Conservation (phyloP, 768 basidiomycete species). For the Xerocomus potaroensis region DNA sequence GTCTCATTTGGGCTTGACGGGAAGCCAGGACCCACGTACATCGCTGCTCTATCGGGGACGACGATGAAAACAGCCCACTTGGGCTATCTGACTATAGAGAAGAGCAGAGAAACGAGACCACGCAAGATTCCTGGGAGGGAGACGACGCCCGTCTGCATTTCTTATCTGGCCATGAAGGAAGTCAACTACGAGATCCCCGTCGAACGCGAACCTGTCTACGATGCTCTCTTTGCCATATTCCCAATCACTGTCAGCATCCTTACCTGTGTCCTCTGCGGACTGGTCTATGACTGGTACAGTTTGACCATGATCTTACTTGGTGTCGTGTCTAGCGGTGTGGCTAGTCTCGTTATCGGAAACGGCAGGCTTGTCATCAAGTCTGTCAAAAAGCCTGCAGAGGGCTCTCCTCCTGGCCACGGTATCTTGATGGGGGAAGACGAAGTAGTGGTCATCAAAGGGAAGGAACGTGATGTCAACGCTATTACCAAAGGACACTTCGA, state of each 20-base stretch:
- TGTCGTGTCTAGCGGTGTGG: slow-evolving; percentile 25
- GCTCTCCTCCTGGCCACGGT: slow-evolving; percentile 27
- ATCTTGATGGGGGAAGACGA: slow-evolving; percentile 11
- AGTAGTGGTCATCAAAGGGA: background rate
- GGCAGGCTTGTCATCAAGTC: slow-evolving; percentile 20
- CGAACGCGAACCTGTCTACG: slow-evolving; percentile 2
- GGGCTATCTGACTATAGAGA: slow-evolving; percentile 19
- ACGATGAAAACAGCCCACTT: slow-evolving; percentile 20
- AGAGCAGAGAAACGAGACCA: slow-evolving; percentile 5
- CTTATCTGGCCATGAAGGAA: slow-evolving; percentile 10
- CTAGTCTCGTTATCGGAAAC: slow-evolving; percentile 24
- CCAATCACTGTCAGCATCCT: slow-evolving; percentile 21
- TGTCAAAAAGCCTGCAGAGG: slow-evolving; percentile 11
- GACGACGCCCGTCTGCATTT: slow-evolving; percentile 16
- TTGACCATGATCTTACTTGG: slow-evolving; percentile 31
- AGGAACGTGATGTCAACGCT: background rate
- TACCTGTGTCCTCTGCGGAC: slow-evolving; percentile 19
- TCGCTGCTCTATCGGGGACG: slow-evolving; percentile 25
- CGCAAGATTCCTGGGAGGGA: slow-evolving; percentile 20
- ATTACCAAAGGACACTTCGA: background rate
- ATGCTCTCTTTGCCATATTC: slow-evolving; percentile 13
- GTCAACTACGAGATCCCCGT: slow-evolving; percentile 3
- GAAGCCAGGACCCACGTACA: slow-evolving; percentile 24
- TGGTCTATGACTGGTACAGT: slow-evolving; percentile 29
- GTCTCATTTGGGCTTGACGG: slow-evolving; percentile 27